Evolutionary conservation across 495 filamentous ascomycete species (phyloP), one percentile per base, ranked within the genome.

Genomic region (Penicillium odoratum): DNA sequence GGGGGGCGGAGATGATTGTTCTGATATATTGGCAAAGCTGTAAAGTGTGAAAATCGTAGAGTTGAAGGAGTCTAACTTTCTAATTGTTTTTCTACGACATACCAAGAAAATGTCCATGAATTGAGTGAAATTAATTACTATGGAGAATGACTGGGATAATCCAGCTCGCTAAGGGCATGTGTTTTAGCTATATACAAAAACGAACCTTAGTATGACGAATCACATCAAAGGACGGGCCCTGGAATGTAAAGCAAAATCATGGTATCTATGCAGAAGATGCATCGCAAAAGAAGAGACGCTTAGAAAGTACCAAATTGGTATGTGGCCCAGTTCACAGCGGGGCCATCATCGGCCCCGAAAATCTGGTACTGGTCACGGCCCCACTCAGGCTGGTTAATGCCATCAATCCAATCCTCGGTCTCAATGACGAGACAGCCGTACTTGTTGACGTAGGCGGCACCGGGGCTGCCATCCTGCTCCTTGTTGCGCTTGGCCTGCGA

Each of bases 341-440:
- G 85, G 46, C 78, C 80, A 34, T 78, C 81, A 26, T 78, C 80
- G n/a, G 87, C 85, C n/a, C 74, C 76, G 64, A 75, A 87, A 64
- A 90, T 78, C 71, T 88, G 84, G 72, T 81, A 69, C 2, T 62
- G 49, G 26, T 71, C 59, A 57, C 88, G 81, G 11, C 83, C 85
- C 90, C 90, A 93, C 69, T 89, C 76, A 7, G 89, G 89, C 55
- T 92, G 76, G 69, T 92, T 92, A 73, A 93, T 90, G 25, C 76
- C 88, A 65, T 91, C 89, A 64, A 93, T 92, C 84, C 85, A 93
- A 38, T 73, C 78, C 63, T 83, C 79, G 5, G 77, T 71, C 66
- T 83, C 79, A 61, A 92, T 78, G 28, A 91, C 88, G 48, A 91
- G 48, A 65, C 88, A 93, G 28, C 88, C 88, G 65, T 87, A 87